Percentiles rank a stretch among this genome's conserved stretches.
phyloP scores from a whole-genome alignment of 2,329 filamentous ascomycete genomes.

The Boeremia exigua region DNA sequence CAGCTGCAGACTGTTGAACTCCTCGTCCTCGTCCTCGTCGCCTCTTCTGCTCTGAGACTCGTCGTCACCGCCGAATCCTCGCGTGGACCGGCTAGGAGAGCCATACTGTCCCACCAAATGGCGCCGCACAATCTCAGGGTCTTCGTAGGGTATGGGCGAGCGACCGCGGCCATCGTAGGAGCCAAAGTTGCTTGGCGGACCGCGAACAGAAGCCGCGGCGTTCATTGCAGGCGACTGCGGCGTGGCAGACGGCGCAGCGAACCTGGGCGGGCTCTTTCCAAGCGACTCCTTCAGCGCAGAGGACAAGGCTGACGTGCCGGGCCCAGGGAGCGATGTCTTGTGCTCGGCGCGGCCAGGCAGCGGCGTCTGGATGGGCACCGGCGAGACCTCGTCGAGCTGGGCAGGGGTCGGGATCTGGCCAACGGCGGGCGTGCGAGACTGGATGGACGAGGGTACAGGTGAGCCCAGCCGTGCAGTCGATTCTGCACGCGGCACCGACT shows the following conservation, averaged over 20 bases:
- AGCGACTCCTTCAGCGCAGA: constrained; percentile 81
- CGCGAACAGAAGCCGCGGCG: constrained; percentile 55
- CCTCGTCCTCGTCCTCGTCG: constrained; percentile 60
- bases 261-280: constrained; percentile 71
- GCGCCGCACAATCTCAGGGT: constrained; percentile 87
- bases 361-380: constrained; percentile 58
- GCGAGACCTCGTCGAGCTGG: constrained; percentile 51
- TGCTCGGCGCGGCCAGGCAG: constrained; percentile 66
- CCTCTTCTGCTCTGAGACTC: constrained; percentile 53
- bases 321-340: constrained; percentile 70
- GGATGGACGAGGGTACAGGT: constrained; percentile 57
- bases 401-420: constrained; percentile 59
- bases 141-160: constrained; percentile 73
- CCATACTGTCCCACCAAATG: constrained; percentile 71
- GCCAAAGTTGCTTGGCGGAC: constrained; percentile 77
- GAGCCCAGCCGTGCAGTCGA: constrained; percentile 63
- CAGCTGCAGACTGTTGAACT: constrained; percentile 90
- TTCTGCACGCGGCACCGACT: constrained; percentile 56
- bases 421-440: constrained; percentile 54
- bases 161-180: constrained; percentile 75
- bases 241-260: constrained; percentile 63
- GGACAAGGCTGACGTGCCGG: constrained; percentile 85
- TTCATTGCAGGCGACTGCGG: constrained; percentile 61
- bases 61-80: constrained; percentile 32
- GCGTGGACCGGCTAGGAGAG: constrained; percentile 44